Percentiles rank a stretch among this genome's conserved stretches.
These are phyloP conservation scores for Russula ochroleuca DNA, from an alignment of 768 basidiomycete genomes.

Conservation along the genomic window DNA sequence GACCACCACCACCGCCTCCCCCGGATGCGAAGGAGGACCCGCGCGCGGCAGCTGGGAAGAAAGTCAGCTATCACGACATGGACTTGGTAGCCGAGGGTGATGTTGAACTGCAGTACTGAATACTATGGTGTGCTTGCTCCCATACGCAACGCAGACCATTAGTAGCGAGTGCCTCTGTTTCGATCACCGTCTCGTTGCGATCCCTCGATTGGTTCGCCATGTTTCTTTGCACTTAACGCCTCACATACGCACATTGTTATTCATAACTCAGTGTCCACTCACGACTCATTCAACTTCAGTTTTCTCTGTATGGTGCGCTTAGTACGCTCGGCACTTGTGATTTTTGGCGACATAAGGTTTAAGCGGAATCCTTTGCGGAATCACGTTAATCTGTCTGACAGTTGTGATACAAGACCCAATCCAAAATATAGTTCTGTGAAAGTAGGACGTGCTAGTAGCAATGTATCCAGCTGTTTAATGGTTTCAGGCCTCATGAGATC, in stretches of 20 bases:
- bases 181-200: slow-evolving; percentile 2
- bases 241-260: slow-evolving; percentile 24
- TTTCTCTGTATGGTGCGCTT: neutral
- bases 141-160: neutral
- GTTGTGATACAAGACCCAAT: slow-evolving; percentile 12
- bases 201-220: neutral
- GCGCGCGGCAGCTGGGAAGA: slow-evolving; percentile 79
- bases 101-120: slow-evolving; percentile 41
- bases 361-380: neutral
- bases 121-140: neutral
- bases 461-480: neutral
- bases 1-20: slow-evolving; percentile 72
- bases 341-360: slow-evolving; percentile 3
- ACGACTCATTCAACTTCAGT: slow-evolving; percentile 16
- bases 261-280: slow-evolving; percentile 19
- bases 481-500: neutral
- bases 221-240: slow-evolving; percentile 18
- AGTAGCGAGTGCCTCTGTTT: neutral
- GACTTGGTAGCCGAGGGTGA: slow-evolving; percentile 80
- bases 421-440: neutral
- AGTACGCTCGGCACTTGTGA: neutral
- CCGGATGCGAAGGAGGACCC: slow-evolving; percentile 92
- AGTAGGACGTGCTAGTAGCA: neutral
- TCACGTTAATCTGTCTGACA: slow-evolving; percentile 6
- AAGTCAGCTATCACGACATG: slow-evolving; percentile 94